Percentiles rank a stretch among this genome's conserved stretches.
Conservation (phyloP, 441 rosid genomes). For the Theobroma grandiflorum region DNA sequence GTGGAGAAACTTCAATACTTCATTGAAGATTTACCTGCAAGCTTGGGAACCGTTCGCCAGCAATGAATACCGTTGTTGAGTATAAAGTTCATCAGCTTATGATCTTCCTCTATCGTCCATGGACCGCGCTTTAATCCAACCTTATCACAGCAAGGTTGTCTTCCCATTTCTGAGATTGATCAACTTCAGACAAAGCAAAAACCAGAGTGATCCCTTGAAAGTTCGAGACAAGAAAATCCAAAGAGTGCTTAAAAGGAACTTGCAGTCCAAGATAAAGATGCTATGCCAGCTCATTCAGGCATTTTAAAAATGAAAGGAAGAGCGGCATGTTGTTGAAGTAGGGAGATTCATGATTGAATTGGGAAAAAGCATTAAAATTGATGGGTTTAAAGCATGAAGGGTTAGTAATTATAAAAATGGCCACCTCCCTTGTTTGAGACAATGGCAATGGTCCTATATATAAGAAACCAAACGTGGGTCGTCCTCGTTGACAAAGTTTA, state of each 20-base stretch:
- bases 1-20: background rate
- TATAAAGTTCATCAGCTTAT: constrained; percentile 80
- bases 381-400: constrained; percentile 14
- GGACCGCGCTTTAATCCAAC: constrained; percentile 92
- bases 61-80: constrained; percentile 91
- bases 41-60: constrained; percentile 91
- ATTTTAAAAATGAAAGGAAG: constrained; percentile 28
- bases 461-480: constrained; percentile 46
- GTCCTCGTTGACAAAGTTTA: constrained; percentile 47
- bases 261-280: constrained; percentile 41
- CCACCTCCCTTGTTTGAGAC: constrained; percentile 33
- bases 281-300: constrained; percentile 51
- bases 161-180: constrained; percentile 62
- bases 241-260: constrained; percentile 26
- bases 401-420: constrained; percentile 33
- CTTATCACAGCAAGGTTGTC: constrained; percentile 94
- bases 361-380: constrained; percentile 13
- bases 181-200: background rate
- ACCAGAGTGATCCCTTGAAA: background rate
- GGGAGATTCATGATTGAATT: constrained; percentile 54
- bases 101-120: constrained; percentile 96
- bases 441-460: constrained; percentile 35
- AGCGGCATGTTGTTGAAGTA: constrained; percentile 31
- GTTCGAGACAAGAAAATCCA: background rate
- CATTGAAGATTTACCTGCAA: constrained; percentile 61